phyloP scores from a whole-genome alignment of 2,329 filamentous ascomycete genomes.

The Aspergillus quadrilineatus region DNA sequence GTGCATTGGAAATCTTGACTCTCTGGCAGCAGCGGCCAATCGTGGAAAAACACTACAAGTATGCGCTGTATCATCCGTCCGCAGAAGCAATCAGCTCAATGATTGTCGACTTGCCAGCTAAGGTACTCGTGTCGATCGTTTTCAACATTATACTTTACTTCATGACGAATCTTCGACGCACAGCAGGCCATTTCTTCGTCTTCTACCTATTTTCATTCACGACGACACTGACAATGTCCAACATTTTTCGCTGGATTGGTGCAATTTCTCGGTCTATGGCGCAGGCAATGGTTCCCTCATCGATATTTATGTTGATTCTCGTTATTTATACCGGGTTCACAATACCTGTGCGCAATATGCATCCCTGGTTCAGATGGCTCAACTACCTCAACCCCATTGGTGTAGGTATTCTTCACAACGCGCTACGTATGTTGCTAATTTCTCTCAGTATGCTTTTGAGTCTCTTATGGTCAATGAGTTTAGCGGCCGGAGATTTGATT shows the following conservation, averaged over 20 bases:
- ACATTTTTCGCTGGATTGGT: constrained; percentile 78
- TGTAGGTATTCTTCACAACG: constrained; percentile 17
- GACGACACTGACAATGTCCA: constrained; percentile 75
- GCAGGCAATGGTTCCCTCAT: constrained; percentile 57
- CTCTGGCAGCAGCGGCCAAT: constrained; percentile 87
- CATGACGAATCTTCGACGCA: constrained; percentile 75
- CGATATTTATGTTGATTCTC: constrained; percentile 47
- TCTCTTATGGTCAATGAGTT: constrained; percentile 85
- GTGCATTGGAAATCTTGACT: constrained; percentile 75
- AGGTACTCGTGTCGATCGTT: constrained; percentile 66
- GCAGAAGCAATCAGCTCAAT: constrained; percentile 86
- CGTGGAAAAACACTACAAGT: constrained; percentile 83
- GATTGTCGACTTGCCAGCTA: constrained; percentile 81
- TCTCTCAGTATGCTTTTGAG: constrained; percentile 68
- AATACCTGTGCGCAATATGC: constrained; percentile 61
- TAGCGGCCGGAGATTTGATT: constrained; percentile 58
- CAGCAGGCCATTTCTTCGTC: constrained; percentile 77
- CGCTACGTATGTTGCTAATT: neutral
- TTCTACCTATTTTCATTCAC: constrained; percentile 75
- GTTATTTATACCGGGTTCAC: constrained; percentile 53
- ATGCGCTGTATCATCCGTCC: constrained; percentile 85
- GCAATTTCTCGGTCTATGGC: constrained; percentile 67
- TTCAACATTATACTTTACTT: constrained; percentile 86
- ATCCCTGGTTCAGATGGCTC: constrained; percentile 79
- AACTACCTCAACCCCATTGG: constrained; percentile 76